phyloP scores from a whole-genome alignment of 805 yeast genomes.

The Spencermartinsiella europaea region DNA sequence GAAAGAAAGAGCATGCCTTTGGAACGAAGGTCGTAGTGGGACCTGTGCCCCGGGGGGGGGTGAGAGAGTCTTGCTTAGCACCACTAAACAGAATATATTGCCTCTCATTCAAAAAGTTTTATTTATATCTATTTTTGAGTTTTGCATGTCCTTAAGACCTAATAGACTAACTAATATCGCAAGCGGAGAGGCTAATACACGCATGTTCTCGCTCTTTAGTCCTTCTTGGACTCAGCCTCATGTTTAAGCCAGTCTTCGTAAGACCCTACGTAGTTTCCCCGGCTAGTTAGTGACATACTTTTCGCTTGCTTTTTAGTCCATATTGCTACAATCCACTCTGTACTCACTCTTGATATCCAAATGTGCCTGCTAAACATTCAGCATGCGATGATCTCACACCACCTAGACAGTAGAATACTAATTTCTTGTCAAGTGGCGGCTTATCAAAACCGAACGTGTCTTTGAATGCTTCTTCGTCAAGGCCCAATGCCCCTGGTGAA shows the following conservation, averaged over 20 bases:
- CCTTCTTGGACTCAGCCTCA: conserved; percentile 27
- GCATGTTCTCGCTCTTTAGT: not conserved
- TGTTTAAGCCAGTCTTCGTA: conserved; percentile 73
- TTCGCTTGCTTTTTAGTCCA: not conserved
- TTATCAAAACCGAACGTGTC: conserved; percentile 76
- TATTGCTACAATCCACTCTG: too few relatives aligned
- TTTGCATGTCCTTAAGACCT: too few relatives aligned
- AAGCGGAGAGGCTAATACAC: too few relatives aligned
- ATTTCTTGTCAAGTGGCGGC: conserved; percentile 64
- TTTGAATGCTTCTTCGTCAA: conserved; percentile 71
- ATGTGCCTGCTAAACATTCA: conserved; percentile 84
- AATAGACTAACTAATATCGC: too few relatives aligned
- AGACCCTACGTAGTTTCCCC: conserved; percentile 85
- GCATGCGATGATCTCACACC: conserved; percentile 91
- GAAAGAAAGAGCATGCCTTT: conserved; percentile 35
- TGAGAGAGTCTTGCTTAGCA: too few relatives aligned
- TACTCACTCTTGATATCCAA: conserved; percentile 62
- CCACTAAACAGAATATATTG: too few relatives aligned
- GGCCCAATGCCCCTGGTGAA: conserved; percentile 86
- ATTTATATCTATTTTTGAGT: too few relatives aligned
- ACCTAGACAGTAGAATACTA: conserved; percentile 86
- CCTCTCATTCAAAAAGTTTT: too few relatives aligned
- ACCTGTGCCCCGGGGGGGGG: too few relatives aligned
- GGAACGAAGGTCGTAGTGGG: conserved; percentile 23
- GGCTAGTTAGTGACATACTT: conserved; percentile 27